Conservation (phyloP, 306 rosid species). For the Fragaria ananassa region DNA sequence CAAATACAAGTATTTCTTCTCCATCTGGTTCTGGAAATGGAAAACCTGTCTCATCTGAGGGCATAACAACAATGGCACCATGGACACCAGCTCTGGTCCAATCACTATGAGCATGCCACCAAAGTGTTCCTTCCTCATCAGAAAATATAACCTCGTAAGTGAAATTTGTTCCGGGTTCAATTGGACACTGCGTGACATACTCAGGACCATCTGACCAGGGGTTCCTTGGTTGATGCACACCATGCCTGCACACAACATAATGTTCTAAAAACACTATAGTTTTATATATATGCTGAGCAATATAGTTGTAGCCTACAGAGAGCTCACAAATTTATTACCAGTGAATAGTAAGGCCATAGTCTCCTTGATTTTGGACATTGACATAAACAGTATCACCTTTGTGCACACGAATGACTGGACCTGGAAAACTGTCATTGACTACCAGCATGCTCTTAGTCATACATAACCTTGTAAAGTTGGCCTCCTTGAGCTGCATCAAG, state of each 20-base stretch:
- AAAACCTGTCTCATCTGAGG: not conserved
- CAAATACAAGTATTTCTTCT: constrained; percentile 16
- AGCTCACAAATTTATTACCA: not conserved
- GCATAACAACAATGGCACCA: constrained; percentile 28
- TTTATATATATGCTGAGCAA: not conserved
- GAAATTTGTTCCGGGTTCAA: constrained; percentile 20
- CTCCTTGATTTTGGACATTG: constrained; percentile 20
- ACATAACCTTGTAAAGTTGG: constrained; percentile 18
- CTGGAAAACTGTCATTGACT: constrained; percentile 21
- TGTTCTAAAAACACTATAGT: not conserved
- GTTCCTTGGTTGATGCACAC: constrained; percentile 37
- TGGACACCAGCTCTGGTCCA: constrained; percentile 34
- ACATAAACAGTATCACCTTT: constrained; percentile 18
- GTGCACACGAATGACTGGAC: constrained; percentile 12
- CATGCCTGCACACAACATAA: constrained; percentile 23
- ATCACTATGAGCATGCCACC: constrained; percentile 34
- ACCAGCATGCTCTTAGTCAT: constrained; percentile 20
- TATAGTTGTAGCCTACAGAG: not conserved
- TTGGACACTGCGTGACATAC: constrained; percentile 37
- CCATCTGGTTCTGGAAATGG: constrained; percentile 29
- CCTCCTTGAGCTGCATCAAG: not conserved
- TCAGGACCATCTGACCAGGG: constrained; percentile 46
- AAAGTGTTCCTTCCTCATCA: not conserved
- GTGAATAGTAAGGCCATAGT: constrained; percentile 15
- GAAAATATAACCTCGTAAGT: constrained; percentile 33